Evolutionary conservation across 768 basidiomycete species (phyloP), one percentile per base, ranked within the genome.

Genomic region (Tubosaeta sp.): DNA sequence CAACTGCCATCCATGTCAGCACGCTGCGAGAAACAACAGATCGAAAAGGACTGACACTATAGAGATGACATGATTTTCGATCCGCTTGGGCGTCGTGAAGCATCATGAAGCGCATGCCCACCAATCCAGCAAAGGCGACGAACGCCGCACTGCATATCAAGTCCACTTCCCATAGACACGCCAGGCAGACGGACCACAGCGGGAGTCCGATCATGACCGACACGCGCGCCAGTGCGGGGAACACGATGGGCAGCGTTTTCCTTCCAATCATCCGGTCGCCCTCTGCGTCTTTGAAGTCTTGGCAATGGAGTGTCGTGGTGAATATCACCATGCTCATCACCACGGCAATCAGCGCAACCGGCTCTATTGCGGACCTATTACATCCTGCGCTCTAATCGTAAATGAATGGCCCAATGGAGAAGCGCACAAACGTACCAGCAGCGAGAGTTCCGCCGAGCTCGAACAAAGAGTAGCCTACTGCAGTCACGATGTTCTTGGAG

Each of bases 211-310:
- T 12, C 59, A 69, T 57, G 16, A 59, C 63, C 14, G 65, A 62
- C 1, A 45, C 13, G 18, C 66, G 62, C 7, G 65, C 63, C 14
- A 62, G 54, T 11, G 43, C 58, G 16, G 78, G 77, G 16, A 71
- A 66, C 12, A 68, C 68, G 51, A 79, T 74, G 3, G 78, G 77
- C 1, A 79, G 51, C 0, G 77, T 79, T 9, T 61, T 54, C 24
- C 77, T 63, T 4, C 73, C 74, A 11, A 67, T 62, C 12, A 63
- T 51, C 1, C 59, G 54, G 45, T 78, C 78, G 9, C 77, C 77
- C 16, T 71, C 69, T 31, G 69, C 59, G 43, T 79, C 78, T 43
- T 73, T 66, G 49, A 69, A 72, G 42, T 71, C 69, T 43, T 70
- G 64, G 30, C 62, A 62, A 25, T 66, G 59, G 11, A 72, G 62